Percentiles rank a stretch among this genome's conserved stretches.
Evolutionary conservation across 768 basidiomycete species (phyloP).

Genomic region (Trametes villosa): DNA sequence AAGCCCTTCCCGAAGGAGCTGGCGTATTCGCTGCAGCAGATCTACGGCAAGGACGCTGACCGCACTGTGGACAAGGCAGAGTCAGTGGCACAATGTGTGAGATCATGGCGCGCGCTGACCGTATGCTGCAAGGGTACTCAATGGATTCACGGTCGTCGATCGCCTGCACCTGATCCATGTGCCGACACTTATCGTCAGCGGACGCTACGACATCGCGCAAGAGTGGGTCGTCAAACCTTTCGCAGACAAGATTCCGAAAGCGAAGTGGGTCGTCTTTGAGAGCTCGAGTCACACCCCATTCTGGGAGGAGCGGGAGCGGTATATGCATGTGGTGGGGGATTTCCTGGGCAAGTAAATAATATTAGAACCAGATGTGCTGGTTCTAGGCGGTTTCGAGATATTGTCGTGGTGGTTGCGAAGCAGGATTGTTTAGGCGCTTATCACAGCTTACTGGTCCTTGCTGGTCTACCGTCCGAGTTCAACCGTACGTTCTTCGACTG

Average conservation of each 20-base stretch:
- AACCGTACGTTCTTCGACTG: no score
- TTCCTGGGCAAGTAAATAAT: constrained; percentile 26
- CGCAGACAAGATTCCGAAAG: constrained; percentile 29
- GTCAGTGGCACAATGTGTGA: constrained; percentile 11
- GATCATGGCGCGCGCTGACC: background rate
- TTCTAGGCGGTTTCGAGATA: no score
- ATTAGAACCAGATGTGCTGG: no score
- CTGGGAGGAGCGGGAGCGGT: constrained; percentile 35
- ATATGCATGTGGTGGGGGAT: constrained; percentile 29
- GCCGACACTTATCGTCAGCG: constrained; percentile 36
- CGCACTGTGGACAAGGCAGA: constrained; percentile 44
- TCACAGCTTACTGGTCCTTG: no score
- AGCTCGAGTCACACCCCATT: constrained; percentile 35
- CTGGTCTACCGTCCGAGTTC: no score
- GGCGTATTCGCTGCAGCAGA: constrained; percentile 21
- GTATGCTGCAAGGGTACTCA: constrained; percentile 21
- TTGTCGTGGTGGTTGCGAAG: no score
- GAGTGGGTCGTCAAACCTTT: constrained; percentile 31
- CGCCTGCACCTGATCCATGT: constrained; percentile 29
- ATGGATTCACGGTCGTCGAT: constrained; percentile 33
- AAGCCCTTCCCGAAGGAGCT: constrained; percentile 49
- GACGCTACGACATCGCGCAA: constrained; percentile 33
- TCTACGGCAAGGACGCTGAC: constrained; percentile 41
- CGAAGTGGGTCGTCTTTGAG: constrained; percentile 35
- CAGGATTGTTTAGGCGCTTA: no score